phyloP scores from a whole-genome alignment of 2,329 filamentous ascomycete genomes.

The Fonsecaea nubica region DNA sequence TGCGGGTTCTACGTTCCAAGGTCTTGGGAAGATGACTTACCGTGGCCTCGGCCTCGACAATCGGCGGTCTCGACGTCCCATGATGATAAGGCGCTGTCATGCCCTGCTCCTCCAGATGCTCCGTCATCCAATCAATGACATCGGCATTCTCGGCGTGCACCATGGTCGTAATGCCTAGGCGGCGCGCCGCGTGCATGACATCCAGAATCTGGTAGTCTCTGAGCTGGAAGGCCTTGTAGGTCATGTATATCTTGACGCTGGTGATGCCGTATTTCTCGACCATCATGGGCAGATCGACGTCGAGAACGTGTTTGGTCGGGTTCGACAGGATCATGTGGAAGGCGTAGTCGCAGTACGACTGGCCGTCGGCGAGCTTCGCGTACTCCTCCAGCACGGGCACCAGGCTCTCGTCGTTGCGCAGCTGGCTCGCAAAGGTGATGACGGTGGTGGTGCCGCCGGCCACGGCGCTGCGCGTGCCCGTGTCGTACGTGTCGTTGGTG shows the following conservation, averaged over 20 bases:
- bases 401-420: constrained; percentile 53
- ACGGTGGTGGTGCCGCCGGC: constrained; percentile 66
- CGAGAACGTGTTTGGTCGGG: constrained; percentile 43
- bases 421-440: constrained; percentile 63
- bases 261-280: constrained; percentile 50
- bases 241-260: constrained; percentile 57
- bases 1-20: neutral
- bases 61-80: constrained; percentile 48
- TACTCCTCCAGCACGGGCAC: constrained; percentile 56
- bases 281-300: constrained; percentile 48
- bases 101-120: constrained; percentile 25
- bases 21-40: neutral
- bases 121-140: constrained; percentile 46
- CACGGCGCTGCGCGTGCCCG: constrained; percentile 61
- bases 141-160: constrained; percentile 56
- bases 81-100: constrained; percentile 48
- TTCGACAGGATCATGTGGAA: constrained; percentile 54
- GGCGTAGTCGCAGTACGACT: constrained; percentile 63
- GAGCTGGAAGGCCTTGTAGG: constrained; percentile 52
- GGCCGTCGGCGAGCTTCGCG: constrained; percentile 53
- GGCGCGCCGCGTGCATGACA: constrained; percentile 49
- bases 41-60: constrained; percentile 53
- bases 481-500: constrained; percentile 53
- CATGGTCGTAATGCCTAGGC: constrained; percentile 54
- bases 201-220: constrained; percentile 51